Evolutionary conservation across 306 rosid genomes (phyloP).

Genomic region (Mimosa bimucronata): DNA sequence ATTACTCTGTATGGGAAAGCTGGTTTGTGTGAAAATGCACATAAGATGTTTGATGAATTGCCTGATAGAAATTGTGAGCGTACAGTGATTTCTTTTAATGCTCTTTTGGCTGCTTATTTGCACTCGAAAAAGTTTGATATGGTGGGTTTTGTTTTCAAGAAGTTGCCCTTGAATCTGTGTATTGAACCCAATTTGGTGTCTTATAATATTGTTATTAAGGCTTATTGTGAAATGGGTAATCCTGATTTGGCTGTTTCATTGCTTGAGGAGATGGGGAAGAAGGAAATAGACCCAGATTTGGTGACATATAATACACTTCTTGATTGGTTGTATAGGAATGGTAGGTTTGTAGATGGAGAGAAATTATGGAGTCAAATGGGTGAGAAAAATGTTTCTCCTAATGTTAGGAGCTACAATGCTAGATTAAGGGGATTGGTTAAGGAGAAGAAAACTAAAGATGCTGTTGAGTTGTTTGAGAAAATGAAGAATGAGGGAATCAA

Average conservation of each 20-base stretch:
- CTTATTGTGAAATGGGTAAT: slow-evolving; percentile 51
- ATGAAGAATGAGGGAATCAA: slow-evolving; percentile 56
- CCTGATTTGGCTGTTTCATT: slow-evolving; percentile 52
- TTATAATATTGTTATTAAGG: slow-evolving; percentile 68
- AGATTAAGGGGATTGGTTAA: slow-evolving; percentile 66
- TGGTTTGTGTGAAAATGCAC: slow-evolving; percentile 59
- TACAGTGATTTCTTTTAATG: slow-evolving; percentile 62
- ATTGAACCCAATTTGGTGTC: slow-evolving; percentile 69
- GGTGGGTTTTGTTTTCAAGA: slow-evolving; percentile 51
- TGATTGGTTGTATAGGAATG: slow-evolving; percentile 47
- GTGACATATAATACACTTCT: slow-evolving; percentile 70
- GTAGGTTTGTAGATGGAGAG: slow-evolving; percentile 63
- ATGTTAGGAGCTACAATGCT: slow-evolving; percentile 58
- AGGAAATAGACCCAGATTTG: slow-evolving; percentile 55
- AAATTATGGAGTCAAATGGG: slow-evolving; percentile 61
- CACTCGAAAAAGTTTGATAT: slow-evolving; percentile 52
- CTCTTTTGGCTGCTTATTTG: slow-evolving; percentile 68
- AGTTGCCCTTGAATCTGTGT: slow-evolving; percentile 47
- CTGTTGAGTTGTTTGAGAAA: slow-evolving; percentile 49
- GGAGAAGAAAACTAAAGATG: slow-evolving; percentile 57
- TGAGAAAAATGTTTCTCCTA: slow-evolving; percentile 52
- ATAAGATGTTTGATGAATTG: slow-evolving; percentile 74
- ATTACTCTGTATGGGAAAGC: slow-evolving; percentile 58
- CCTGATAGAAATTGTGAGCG: slow-evolving; percentile 55
- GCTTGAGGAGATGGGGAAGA: slow-evolving; percentile 59